Evolutionary conservation across 2,329 filamentous ascomycete species (phyloP).

Genomic region (Aspergillus alliaceus): DNA sequence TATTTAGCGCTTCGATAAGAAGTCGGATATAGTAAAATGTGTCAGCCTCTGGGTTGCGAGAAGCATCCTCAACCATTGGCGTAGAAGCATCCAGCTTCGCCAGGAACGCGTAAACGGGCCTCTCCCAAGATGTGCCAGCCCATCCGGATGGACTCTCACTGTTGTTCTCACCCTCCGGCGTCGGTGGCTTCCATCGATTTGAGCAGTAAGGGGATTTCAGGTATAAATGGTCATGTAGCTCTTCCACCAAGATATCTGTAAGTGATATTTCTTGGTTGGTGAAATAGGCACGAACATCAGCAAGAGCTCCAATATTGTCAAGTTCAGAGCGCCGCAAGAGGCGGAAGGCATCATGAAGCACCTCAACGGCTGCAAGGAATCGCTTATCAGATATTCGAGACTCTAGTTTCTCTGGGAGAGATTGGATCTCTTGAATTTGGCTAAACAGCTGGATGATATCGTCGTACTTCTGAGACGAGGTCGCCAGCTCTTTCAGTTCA

Average conservation of each 20-base stretch:
- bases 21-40: constrained; percentile 92
- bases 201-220: constrained; percentile 97
- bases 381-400: constrained; percentile 94
- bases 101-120: constrained; percentile 58
- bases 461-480: constrained; percentile 86
- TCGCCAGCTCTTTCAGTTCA: constrained; percentile 85
- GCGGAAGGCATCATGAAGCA: constrained; percentile 81
- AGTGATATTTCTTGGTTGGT: constrained; percentile 89
- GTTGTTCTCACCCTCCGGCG: constrained; percentile 34
- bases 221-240: constrained; percentile 94
- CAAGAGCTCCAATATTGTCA: constrained; percentile 85
- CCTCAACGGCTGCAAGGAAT: constrained; percentile 88
- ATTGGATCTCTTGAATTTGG: constrained; percentile 82
- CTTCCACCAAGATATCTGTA: constrained; percentile 94
- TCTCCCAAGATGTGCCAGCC: constrained; percentile 47
- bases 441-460: constrained; percentile 80
- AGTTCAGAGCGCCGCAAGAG: constrained; percentile 84
- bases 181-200: constrained; percentile 84
- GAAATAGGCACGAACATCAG: constrained; percentile 82
- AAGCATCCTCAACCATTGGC: constrained; percentile 77
- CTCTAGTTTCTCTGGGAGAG: constrained; percentile 88
- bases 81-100: constrained; percentile 55
- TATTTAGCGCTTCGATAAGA: constrained; percentile 85
- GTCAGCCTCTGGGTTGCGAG: constrained; percentile 90
- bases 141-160: constrained; percentile 23